Base-by-base conservation (phyloP, 192 early-diverging fungal species). In the Coemansia sp. region DNA sequence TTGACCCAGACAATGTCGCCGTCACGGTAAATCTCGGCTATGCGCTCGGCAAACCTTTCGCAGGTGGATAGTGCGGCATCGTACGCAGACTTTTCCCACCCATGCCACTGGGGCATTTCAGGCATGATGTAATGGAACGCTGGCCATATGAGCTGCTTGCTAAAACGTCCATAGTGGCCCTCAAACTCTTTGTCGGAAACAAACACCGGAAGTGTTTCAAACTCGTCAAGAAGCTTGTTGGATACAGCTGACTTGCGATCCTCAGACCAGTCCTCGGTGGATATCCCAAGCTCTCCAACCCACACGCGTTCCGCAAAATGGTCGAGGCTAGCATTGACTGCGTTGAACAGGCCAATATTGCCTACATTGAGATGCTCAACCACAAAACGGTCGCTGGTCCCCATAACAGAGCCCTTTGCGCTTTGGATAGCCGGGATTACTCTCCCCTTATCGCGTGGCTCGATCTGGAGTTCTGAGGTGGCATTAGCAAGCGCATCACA, bases 91-190 rank as follows among this genome's bases (percentile, higher is more conserved):
- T 93, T 89, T 62, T 94, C 89, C 71, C 89, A 92, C 34, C 87
- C 87, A 55, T 88, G 88, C 71, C 88, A 90, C 64, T 92, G 90
- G 45, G 93, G 87, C 84, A 93, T 92, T 67, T 97, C 95, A 52
- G 89, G 90, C 65, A 96, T 83, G 53, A 96, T 91, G 73, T 98
- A 98, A 80, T 98, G 96, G 70, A 98, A 95, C n/a, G 90, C 90
- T 11, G 94, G 95, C 96, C 96, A 98, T 11, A 98, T 86, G 33
- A 96, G 87, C 92, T 98, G 96, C 74, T 97, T 97, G 85, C 96
- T 95, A 64, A 95, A 97, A 72, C 89, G 88, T 64, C 92, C 89
- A 71, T 98, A 98, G 78, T 96, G 95, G 26, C 94, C 94, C 51
- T 96, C 93, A 74, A 94, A 86, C 65, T 95, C 89, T 16, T 85